These are phyloP conservation scores for Cylindrotheca fusiformis DNA, from an alignment of 108 stramenopile genomes.

Conservation along the genomic window DNA sequence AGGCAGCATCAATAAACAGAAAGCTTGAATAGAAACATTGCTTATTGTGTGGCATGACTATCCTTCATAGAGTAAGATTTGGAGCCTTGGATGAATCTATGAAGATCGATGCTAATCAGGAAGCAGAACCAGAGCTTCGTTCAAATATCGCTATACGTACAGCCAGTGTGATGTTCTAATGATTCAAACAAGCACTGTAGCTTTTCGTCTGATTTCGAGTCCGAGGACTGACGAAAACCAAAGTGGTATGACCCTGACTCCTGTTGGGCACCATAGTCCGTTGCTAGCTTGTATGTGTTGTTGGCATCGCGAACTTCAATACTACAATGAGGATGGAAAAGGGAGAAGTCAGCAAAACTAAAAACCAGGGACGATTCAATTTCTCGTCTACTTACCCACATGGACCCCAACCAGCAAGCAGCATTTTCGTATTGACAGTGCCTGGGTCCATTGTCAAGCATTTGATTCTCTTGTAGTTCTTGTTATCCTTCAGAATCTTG, in stretches of 20 bases:
- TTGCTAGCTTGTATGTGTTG: slow-evolving; percentile 45
- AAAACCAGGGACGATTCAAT: neutral
- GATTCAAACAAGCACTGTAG: slow-evolving; percentile 28
- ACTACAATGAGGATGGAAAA: neutral
- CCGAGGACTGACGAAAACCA: slow-evolving; percentile 26
- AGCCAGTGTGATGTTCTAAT: slow-evolving; percentile 29
- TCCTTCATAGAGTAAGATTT: too few species aligned
- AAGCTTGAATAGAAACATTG: too few species aligned
- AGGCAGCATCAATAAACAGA: too few species aligned
- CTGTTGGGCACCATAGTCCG: slow-evolving; percentile 28
- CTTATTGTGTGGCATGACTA: too few species aligned
- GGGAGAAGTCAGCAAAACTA: neutral
- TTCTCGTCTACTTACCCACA: neutral
- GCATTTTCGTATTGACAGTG: slow-evolving; percentile 94
- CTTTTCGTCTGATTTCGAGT: slow-evolving; percentile 23
- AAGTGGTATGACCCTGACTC: slow-evolving; percentile 48
- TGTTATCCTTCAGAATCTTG: slow-evolving; percentile 23
- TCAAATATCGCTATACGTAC: slow-evolving; percentile 30
- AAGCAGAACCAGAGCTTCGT: too few species aligned
- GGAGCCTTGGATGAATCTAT: too few species aligned
- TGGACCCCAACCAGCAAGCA: slow-evolving; percentile 86
- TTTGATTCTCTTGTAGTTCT: slow-evolving; percentile 25
- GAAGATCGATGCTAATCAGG: too few species aligned
- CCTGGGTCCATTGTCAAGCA: slow-evolving; percentile 81
- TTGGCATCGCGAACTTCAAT: slow-evolving; percentile 15